Base-by-base conservation (phyloP, 371 early-diverging fungal genomes). In the Mucor racemosus region DNA sequence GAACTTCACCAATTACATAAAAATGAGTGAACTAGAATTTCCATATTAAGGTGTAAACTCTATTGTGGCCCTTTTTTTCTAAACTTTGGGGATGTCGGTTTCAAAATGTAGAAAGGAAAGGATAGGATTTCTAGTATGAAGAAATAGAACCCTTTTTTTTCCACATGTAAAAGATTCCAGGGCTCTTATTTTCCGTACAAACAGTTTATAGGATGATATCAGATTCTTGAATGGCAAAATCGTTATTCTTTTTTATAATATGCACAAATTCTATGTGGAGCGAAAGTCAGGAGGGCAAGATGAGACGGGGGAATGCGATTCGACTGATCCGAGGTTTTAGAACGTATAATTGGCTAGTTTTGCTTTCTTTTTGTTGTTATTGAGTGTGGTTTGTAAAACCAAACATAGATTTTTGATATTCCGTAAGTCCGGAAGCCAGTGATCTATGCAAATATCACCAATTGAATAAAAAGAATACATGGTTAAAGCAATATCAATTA, bases 1-100 rank as follows among this genome's bases (percentile, higher is more conserved):
- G n/a, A n/a, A n/a, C 50, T 31, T 53, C 53, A 53, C 53, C 53
- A 53, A 53, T 53, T 53, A 53, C 53, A 53, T 53, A 58, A 36
- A 46, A 53, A 56, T 34, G 57, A 56, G 36, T 35, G 57, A 34
- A 34, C 35, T n/a, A 36, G 6, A 36, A 56, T 35, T 53, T 34
- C 57, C 57, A 56, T 34, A 56, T 56, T 56, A 17, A 35, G 36
- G 15, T 8, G n/a, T 35, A 36, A 17, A 56, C 57, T n/a, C 34
- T 34, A 35, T 35, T 19, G 46, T 46, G 46, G 46, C 19, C 46
- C 10, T 35, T 55, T 34, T 55, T 14, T 55, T 35, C 9, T n/a
- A 35, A 56, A 35, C n/a, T 35, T 36, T 14, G 54, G 31, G 35
- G 15, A 56, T 56, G 36, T 56, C 33, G 54, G 34, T 54, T 34